Base-by-base conservation (phyloP, 2,329 filamentous ascomycete species). In the Claviceps arundinis region DNA sequence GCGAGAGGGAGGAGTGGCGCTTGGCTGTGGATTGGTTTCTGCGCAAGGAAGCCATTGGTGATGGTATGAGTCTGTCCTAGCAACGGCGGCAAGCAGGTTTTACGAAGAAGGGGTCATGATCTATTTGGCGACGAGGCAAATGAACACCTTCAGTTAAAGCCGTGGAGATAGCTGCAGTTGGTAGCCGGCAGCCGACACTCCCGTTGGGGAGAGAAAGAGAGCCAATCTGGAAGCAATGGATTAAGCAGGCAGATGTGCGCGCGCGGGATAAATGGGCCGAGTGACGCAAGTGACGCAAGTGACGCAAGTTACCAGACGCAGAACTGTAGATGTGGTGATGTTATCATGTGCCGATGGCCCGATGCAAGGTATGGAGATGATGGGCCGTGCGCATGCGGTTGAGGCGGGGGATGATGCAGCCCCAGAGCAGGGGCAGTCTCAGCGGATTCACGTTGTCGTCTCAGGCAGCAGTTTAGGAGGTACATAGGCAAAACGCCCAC, bases 31-130 rank as follows among this genome's bases (percentile, higher is more conserved):
- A 65, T 58, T 46, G 52, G 65, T 65, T 56, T 68, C 68, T 55
- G 62, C 65, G 56, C 65, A 66, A 57, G 16, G 70, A 64, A 56
- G 70, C 64, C 69, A 72, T 72, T 61, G 59, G 59, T 56, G 53
- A 47, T 22, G 51, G 50, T 42, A 34, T 34, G 37, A 22, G 26
- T 13, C 46, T 41, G n/a, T 43, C 14, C 40, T 16, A 24, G 48
- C 26, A 19, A 16, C 34, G 50, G 52, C 45, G 30, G 42, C 48
- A 56, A 60, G 59, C 62, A 61, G 14, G 2, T 26, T 24, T 34
- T 34, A 34, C 19, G 14, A 37, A 7, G 13, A 46, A 11, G 34
- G 17, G 43, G 17, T 41, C 49, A 50, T 50, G 43, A 16, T 50
- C 37, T 42, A 34, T 7, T 34, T 7, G 22, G 8, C 22, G 22